phyloP scores from a whole-genome alignment of 805 yeast genomes.

The Debaryomyces castellii region DNA sequence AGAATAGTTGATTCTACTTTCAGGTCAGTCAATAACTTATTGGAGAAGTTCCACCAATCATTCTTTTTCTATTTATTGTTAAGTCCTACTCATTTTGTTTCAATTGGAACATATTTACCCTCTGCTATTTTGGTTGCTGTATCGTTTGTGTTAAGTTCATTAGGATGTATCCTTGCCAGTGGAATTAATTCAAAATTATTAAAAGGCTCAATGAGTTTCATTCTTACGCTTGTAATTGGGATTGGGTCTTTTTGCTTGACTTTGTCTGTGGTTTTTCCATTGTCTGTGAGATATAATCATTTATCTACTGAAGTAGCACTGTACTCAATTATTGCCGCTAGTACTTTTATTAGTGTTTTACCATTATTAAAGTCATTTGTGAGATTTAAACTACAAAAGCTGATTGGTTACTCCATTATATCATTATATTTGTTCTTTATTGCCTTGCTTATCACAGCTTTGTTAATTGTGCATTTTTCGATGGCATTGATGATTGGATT shows the following conservation, averaged over 20 bases:
- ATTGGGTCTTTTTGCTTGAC: slow-evolving; percentile 17
- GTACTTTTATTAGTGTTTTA: slow-evolving; percentile 12
- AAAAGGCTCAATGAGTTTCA: slow-evolving; percentile 19
- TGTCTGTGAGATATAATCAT: neutral
- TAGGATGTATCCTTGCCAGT: slow-evolving; percentile 53
- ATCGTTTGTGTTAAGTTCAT: slow-evolving; percentile 66
- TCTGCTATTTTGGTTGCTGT: slow-evolving; percentile 72
- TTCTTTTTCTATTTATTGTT: slow-evolving; percentile 87
- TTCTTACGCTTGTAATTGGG: slow-evolving; percentile 26
- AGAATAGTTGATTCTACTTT: slow-evolving; percentile 84
- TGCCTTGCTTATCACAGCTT: slow-evolving; percentile 67
- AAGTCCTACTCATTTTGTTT: slow-evolving; percentile 77
- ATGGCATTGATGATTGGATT: slow-evolving; percentile 72
- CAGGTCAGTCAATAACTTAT: slow-evolving; percentile 84
- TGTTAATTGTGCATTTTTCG: slow-evolving; percentile 82
- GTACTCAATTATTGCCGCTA: slow-evolving; percentile 13
- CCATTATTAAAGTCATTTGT: slow-evolving; percentile 10
- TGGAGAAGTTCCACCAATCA: slow-evolving; percentile 96
- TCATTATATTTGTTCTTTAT: slow-evolving; percentile 55
- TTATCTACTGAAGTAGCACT: slow-evolving; percentile 14
- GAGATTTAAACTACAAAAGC: slow-evolving; percentile 14
- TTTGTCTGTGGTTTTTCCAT: slow-evolving; percentile 27
- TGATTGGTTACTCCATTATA: slow-evolving; percentile 24
- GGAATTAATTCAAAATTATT: slow-evolving; percentile 25
- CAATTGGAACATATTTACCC: slow-evolving; percentile 92